Base-by-base conservation (phyloP, 1,284 basidiomycete species). In the Ustilago shanxiensis region DNA sequence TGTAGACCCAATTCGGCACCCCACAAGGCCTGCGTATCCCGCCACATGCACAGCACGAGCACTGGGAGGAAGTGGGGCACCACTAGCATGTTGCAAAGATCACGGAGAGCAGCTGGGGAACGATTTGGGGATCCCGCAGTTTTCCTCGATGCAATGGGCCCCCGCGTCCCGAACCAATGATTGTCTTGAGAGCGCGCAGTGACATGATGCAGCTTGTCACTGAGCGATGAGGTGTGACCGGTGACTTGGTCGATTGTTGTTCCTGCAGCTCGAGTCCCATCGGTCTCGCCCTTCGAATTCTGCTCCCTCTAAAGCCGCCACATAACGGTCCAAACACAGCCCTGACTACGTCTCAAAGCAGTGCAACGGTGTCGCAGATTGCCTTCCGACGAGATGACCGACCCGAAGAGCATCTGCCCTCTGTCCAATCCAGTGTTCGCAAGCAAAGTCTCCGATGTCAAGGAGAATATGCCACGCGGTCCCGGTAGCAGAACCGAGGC, bases 51-150 rank as follows among this genome's bases (percentile, higher is more conserved):
- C 11, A 28, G 47, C 24, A 28, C 24, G 26, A 49, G 24, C 24
- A 9, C 14, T 22, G 47, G 10, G 18, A 49, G 47, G 22, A 49
- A n/a, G 47, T 49, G 47, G 47, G 47, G 47, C 47, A 49, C 47
- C 22, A 16, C 47, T 16, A 26, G 13, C 47, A 44, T 22, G 47
- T 9, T 26, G 7, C 26, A 28, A 18, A 26, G 47, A 49, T 18
- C 24, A 18, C 14, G 24, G 24, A 28, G 47, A 49, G 47, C 13
- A 49, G 47, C 24, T 18, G 20, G 41, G 41, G 20, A n/a, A 49
- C 18, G 47, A 49, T 24, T 24, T 26, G 5, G 41, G 41, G 41
- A n/a, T 44, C 41, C 41, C 41, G 20, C 41, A 44, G 7, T 44
- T 44, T 18, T 20, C 41, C 20, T 44, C 20, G n/a, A 44, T 20